Evolutionary conservation across 179 eudicot genomes (phyloP).

Genomic region (Spergularia azorica): DNA sequence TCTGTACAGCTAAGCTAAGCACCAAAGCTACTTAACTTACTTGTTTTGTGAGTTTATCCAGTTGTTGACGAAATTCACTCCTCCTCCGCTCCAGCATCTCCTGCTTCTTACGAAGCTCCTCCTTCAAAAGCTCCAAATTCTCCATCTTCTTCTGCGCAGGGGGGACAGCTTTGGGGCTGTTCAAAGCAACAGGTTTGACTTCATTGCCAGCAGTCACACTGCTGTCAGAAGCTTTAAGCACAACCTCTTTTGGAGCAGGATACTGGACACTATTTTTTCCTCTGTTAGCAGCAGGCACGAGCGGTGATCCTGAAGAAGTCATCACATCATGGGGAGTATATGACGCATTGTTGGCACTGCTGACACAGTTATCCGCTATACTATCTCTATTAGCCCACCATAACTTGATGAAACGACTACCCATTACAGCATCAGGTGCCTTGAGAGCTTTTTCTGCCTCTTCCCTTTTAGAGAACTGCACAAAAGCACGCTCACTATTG

Average conservation of each 20-base stretch:
- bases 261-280: conserved; percentile 49
- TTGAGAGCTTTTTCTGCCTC: conserved; percentile 89
- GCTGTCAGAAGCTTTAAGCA: conserved; percentile 36
- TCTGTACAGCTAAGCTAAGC: no score
- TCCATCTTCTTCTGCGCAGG: conserved; percentile 68
- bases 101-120: conserved; percentile 90
- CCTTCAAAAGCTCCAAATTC: conserved; percentile 70
- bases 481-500: conserved; percentile 85
- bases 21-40: conserved; percentile 40
- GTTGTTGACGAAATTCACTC: conserved; percentile 63
- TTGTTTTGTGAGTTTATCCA: conserved; percentile 78
- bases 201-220: conserved; percentile 38
- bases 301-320: conserved; percentile 37
- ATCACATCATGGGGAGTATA: conserved; percentile 30
- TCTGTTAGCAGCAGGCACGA: conserved; percentile 35
- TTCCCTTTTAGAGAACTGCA: conserved; percentile 89
- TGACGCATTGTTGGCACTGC: conserved; percentile 36
- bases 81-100: conserved; percentile 87
- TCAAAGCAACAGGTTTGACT: conserved; percentile 40
- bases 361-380: conserved; percentile 46
- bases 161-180: conserved; percentile 53
- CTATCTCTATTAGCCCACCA: conserved; percentile 93
- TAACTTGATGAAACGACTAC: conserved; percentile 86
- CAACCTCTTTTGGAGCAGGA: conserved; percentile 36
- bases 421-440: conserved; percentile 99